Evolutionary conservation across 1,284 basidiomycete genomes (phyloP).

Genomic region (Termitomyces sp.): DNA sequence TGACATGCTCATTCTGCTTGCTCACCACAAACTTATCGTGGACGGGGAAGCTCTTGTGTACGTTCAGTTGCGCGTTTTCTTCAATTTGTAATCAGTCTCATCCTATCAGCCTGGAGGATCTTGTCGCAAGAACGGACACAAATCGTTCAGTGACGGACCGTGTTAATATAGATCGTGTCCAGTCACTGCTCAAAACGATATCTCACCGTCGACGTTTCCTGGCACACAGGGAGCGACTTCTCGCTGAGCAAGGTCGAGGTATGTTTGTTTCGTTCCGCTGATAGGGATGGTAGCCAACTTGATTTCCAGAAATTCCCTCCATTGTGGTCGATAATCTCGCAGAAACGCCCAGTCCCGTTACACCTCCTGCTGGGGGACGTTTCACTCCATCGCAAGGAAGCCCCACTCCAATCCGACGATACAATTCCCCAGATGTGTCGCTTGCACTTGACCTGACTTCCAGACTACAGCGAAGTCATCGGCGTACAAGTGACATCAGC

Average conservation of each 20-base stretch:
- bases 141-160: constrained; percentile 78
- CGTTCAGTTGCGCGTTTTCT: constrained; percentile 24
- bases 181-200: constrained; percentile 73
- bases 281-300: constrained; percentile 4
- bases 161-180: constrained; percentile 80
- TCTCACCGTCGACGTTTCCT: constrained; percentile 70
- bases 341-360: constrained; percentile 41
- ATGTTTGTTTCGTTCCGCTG: neutral
- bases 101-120: constrained; percentile 67
- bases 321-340: constrained; percentile 60
- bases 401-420: constrained; percentile 36
- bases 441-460: constrained; percentile 40
- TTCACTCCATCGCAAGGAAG: constrained; percentile 37
- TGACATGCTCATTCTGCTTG: constrained; percentile 83
- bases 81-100: neutral
- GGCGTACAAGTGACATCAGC: constrained; percentile 55
- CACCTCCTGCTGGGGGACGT: constrained; percentile 55
- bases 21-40: constrained; percentile 90
- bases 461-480: constrained; percentile 49
- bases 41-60: constrained; percentile 85
- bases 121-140: constrained; percentile 70
- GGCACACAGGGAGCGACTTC: constrained; percentile 35
- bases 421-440: constrained; percentile 43
- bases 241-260: constrained; percentile 29
- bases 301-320: constrained; percentile 51